Evolutionary conservation across 192 early-diverging fungal genomes (phyloP).

Genomic region (Backusella australiensis): DNA sequence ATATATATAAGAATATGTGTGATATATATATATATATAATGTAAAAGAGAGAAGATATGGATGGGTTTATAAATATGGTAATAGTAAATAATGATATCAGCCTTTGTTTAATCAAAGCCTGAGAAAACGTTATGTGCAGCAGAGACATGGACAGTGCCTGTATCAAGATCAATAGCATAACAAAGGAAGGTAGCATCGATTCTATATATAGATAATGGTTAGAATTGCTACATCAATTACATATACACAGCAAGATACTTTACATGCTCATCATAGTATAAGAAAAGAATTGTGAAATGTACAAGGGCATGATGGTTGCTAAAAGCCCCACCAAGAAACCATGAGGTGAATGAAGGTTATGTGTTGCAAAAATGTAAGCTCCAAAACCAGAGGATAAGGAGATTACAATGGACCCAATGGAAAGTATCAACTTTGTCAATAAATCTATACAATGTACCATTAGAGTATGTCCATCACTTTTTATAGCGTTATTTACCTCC

Average conservation of each 20-base stretch:
- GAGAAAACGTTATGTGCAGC: slow-evolving; percentile 53
- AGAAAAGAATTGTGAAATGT: slow-evolving; percentile 64
- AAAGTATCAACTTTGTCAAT: slow-evolving; percentile 55
- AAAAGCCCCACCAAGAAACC: slow-evolving; percentile 65
- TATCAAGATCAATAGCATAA: slow-evolving; percentile 79
- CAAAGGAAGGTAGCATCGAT: slow-evolving; percentile 79
- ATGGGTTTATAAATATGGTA: background rate
- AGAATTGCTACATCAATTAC: background rate
- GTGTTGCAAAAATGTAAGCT: slow-evolving; percentile 56
- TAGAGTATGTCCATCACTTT: background rate
- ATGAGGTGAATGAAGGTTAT: slow-evolving; percentile 54
- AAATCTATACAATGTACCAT: slow-evolving; percentile 35
- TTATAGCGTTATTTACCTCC: slow-evolving; percentile 20
- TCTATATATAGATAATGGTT: slow-evolving; percentile 34
- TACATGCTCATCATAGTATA: slow-evolving; percentile 76
- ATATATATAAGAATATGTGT: too few relatives aligned
- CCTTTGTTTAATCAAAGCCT: slow-evolving; percentile 23
- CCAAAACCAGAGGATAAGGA: slow-evolving; percentile 56
- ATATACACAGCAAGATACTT: slow-evolving; percentile 27
- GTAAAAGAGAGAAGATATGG: background rate
- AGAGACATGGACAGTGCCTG: slow-evolving; percentile 47
- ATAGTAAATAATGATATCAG: background rate
- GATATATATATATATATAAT: background rate
- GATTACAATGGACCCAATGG: slow-evolving; percentile 56
- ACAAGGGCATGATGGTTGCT: slow-evolving; percentile 58